phyloP scores from a whole-genome alignment of 116 monocot species.

The Thalassia testudinum region DNA sequence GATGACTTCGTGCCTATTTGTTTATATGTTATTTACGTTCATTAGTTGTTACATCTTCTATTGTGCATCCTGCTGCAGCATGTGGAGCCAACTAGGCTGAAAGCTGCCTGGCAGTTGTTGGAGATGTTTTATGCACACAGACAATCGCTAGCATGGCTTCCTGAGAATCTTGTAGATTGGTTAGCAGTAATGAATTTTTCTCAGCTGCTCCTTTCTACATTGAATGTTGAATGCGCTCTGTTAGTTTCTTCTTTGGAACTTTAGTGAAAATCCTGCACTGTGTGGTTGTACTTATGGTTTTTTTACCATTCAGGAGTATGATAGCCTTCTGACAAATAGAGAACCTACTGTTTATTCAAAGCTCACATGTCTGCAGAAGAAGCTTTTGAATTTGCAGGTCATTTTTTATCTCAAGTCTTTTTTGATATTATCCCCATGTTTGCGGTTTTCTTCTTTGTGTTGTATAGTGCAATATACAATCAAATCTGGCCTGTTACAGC shows the following conservation, averaged over 20 bases:
- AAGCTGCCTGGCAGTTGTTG: constrained; percentile 82
- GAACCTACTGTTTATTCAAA: constrained; percentile 38
- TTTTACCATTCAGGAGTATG: constrained; percentile 42
- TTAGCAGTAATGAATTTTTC: constrained; percentile 66
- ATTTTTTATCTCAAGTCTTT: background rate
- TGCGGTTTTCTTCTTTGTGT: no score
- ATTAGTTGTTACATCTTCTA: background rate
- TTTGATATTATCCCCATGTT: no score
- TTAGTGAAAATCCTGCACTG: background rate
- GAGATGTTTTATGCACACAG: constrained; percentile 88
- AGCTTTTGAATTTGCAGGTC: constrained; percentile 70
- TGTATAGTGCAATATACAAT: no score
- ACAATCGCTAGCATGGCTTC: constrained; percentile 59
- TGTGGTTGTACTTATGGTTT: background rate
- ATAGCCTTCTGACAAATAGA: constrained; percentile 43
- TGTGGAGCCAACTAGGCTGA: constrained; percentile 44
- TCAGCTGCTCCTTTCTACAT: background rate
- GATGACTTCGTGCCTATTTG: background rate
- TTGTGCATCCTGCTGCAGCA: constrained; percentile 13
- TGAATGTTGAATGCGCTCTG: background rate
- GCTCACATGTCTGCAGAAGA: constrained; percentile 56
- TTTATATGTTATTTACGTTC: background rate
- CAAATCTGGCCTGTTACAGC: no score
- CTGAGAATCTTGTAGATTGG: constrained; percentile 88
- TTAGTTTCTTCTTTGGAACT: background rate